phyloP scores from a whole-genome alignment of 495 filamentous ascomycete species.

The Durotheca rogersii region DNA sequence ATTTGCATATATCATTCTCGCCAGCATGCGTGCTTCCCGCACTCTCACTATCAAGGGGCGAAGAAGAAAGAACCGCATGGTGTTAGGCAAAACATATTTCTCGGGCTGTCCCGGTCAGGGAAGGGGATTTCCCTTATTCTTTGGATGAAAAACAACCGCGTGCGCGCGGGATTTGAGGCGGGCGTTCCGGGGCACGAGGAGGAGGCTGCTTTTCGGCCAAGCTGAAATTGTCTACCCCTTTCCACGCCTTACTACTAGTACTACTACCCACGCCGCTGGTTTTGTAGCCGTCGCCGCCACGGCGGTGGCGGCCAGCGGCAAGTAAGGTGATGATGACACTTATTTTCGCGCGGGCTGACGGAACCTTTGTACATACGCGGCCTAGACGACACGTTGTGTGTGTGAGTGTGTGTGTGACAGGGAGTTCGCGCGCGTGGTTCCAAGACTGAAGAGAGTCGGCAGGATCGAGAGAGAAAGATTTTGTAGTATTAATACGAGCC shows the following conservation, averaged over 20 bases:
- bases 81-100: constrained; percentile 27
- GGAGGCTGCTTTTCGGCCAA: constrained; percentile 6
- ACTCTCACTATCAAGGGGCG: constrained; percentile 17
- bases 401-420: too few relatives aligned
- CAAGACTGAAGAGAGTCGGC: constrained; percentile 13
- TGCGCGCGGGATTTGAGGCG: constrained; percentile 21
- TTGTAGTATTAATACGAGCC: constrained; percentile 33
- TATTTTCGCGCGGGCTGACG: constrained; percentile 16
- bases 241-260: neutral
- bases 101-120: constrained; percentile 6
- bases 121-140: neutral
- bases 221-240: constrained; percentile 20
- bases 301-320: constrained; percentile 1
- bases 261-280: constrained; percentile 7
- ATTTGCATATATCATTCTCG: constrained; percentile 33
- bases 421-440: too few relatives aligned
- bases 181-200: constrained; percentile 22
- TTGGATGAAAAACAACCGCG: too few relatives aligned
- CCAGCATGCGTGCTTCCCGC: constrained; percentile 25
- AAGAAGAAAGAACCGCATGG: constrained; percentile 23
- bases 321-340: constrained; percentile 12
- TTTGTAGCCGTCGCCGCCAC: too few relatives aligned
- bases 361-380: constrained; percentile 22
- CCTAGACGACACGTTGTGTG: constrained; percentile 7
- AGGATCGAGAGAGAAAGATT: neutral